Evolutionary conservation across 495 filamentous ascomycete genomes (phyloP).

Genomic region (Bacidia rubella): DNA sequence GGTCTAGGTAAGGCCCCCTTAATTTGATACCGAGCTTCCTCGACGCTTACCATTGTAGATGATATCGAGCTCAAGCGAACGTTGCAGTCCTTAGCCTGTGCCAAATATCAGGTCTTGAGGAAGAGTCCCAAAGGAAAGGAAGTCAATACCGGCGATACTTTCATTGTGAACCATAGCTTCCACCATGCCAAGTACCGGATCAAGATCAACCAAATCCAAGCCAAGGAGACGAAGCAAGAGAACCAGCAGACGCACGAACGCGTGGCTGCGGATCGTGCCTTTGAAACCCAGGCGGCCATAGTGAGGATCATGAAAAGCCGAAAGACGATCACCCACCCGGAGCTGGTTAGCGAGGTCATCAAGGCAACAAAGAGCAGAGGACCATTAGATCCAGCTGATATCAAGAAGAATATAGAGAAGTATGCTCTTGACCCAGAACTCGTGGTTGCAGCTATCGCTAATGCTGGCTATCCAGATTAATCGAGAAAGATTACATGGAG

Average conservation of each 20-base stretch:
- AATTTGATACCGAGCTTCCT: not conserved
- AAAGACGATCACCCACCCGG: constrained; percentile 69
- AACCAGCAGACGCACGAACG: constrained; percentile 86
- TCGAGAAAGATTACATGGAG: constrained; percentile 95
- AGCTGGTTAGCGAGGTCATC: constrained; percentile 78
- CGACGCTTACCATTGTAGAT: constrained; percentile 29
- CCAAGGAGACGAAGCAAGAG: constrained; percentile 85
- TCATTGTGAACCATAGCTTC: constrained; percentile 66
- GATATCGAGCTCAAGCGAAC: constrained; percentile 75
- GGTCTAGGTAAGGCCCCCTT: constrained; percentile 43
- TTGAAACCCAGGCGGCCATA: constrained; percentile 93
- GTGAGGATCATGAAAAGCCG: constrained; percentile 94
- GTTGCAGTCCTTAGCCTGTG: constrained; percentile 86
- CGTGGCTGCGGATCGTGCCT: constrained; percentile 77
- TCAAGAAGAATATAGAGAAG: constrained; percentile 96
- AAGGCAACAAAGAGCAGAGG: constrained; percentile 75
- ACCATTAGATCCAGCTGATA: constrained; percentile 67
- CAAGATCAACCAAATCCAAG: constrained; percentile 97
- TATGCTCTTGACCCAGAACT: constrained; percentile 29
- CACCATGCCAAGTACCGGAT: constrained; percentile 71
- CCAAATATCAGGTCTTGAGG: constrained; percentile 66
- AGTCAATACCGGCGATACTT: constrained; percentile 61
- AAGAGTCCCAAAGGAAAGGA: constrained; percentile 81
- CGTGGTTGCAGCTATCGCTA: not conserved
- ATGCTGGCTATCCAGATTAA: constrained; percentile 41